Percentiles rank a stretch among this genome's conserved stretches.
phyloP scores from a whole-genome alignment of 148 eudicot species.

The Rhododendron kiyosumense region DNA sequence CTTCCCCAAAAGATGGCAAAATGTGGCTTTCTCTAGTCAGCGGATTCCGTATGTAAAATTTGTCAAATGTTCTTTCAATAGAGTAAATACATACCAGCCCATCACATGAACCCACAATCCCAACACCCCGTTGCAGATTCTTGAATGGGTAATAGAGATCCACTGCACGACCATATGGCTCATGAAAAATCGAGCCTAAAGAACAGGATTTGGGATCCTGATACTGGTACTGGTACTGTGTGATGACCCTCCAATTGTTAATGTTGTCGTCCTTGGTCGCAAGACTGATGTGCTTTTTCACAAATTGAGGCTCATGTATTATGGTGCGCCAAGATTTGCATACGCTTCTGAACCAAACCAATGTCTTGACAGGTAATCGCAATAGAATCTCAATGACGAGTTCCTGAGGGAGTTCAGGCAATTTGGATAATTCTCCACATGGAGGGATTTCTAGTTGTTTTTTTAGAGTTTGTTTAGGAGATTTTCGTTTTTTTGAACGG shows the following conservation, averaged over 20 bases:
- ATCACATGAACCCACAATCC: slow-evolving; percentile 1
- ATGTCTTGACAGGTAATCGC: slow-evolving; percentile 4
- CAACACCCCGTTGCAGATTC: neutral
- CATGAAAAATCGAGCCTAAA: neutral
- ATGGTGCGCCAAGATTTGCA: neutral
- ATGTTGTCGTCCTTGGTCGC: neutral
- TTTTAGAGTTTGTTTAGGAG: neutral
- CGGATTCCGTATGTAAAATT: neutral
- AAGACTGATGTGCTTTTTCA: slow-evolving; percentile 1
- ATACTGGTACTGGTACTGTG: neutral
- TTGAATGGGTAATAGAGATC: neutral
- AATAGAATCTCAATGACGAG: neutral
- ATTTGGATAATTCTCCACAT: neutral
- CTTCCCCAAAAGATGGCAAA: neutral
- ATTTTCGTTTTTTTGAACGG: neutral
- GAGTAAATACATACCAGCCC: neutral
- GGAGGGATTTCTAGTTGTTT: neutral
- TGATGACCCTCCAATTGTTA: neutral
- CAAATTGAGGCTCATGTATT: neutral
- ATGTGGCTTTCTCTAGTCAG: neutral
- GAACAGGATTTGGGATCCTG: neutral
- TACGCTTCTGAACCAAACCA: neutral
- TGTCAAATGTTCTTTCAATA: neutral
- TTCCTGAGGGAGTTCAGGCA: neutral
- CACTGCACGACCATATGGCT: neutral